A percentile compares a stretch with the other conserved stretches of the same genome.
phyloP scores from a whole-genome alignment of 805 yeast genomes.

The Cyberlindnera meyerae region DNA sequence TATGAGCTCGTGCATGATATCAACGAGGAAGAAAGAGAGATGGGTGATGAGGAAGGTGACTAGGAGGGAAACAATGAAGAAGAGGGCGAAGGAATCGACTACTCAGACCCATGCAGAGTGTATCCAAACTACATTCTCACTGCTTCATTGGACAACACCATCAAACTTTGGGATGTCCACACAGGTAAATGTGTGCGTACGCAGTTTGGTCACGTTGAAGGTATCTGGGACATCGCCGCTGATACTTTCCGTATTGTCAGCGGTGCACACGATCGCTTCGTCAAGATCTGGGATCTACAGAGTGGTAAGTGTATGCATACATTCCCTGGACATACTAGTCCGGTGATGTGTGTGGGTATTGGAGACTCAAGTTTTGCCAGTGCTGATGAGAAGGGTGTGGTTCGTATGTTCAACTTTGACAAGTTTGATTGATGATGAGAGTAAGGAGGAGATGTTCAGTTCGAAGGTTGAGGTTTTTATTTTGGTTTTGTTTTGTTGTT shows the following conservation, averaged over 20 bases:
- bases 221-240: constrained; percentile 96
- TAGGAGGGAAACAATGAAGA: constrained; percentile 20
- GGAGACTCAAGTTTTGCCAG: constrained; percentile 88
- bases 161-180: constrained; percentile 84
- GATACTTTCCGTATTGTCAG: constrained; percentile 92
- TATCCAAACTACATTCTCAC: constrained; percentile 83
- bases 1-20: constrained; percentile 43
- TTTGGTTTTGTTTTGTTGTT: too few relatives aligned
- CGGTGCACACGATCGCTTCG: constrained; percentile 89
- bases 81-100: constrained; percentile 23
- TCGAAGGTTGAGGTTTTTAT: not conserved
- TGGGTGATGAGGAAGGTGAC: constrained; percentile 12
- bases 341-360: constrained; percentile 72
- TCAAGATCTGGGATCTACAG: constrained; percentile 94
- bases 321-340: constrained; percentile 62
- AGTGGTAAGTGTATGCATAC: constrained; percentile 93
- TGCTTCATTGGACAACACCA: constrained; percentile 87
- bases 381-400: constrained; percentile 84
- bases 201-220: constrained; percentile 96
- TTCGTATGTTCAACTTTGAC: constrained; percentile 80
- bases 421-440: constrained; percentile 23
- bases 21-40: constrained; percentile 21
- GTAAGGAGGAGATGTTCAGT: not conserved
- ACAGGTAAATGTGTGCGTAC: constrained; percentile 89
- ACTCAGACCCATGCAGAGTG: constrained; percentile 27